A percentile compares a stretch with the other conserved stretches of the same genome.
phyloP scores from a whole-genome alignment of 306 rosid genomes.

The Pyrus communis region DNA sequence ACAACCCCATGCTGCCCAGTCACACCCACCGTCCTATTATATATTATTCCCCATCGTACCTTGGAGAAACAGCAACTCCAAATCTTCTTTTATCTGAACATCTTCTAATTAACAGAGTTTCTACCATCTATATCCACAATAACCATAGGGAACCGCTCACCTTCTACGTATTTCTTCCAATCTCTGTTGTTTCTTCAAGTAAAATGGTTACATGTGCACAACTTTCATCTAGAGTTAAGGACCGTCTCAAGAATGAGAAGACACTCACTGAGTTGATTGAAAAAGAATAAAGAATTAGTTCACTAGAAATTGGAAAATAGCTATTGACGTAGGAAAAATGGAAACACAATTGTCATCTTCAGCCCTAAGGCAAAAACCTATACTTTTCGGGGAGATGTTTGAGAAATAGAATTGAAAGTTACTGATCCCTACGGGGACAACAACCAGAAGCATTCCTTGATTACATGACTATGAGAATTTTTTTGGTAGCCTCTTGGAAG shows the following conservation, averaged over 20 bases:
- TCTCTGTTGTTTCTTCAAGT: neutral
- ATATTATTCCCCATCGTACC: neutral
- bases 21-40: no score
- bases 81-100: neutral
- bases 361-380: neutral
- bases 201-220: neutral
- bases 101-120: neutral
- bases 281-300: neutral
- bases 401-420: neutral
- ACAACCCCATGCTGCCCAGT: no score
- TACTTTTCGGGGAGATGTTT: neutral
- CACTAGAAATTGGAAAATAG: neutral
- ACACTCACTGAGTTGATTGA: neutral
- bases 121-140: neutral
- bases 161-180: neutral
- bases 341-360: neutral
- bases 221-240: neutral
- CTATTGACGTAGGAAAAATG: neutral
- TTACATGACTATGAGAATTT: neutral
- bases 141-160: neutral
- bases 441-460: neutral
- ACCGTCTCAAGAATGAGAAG: neutral
- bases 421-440: neutral
- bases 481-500: neutral
- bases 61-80: neutral